phyloP scores from a whole-genome alignment of 148 eudicot species.

The Fallopia convolvulus region DNA sequence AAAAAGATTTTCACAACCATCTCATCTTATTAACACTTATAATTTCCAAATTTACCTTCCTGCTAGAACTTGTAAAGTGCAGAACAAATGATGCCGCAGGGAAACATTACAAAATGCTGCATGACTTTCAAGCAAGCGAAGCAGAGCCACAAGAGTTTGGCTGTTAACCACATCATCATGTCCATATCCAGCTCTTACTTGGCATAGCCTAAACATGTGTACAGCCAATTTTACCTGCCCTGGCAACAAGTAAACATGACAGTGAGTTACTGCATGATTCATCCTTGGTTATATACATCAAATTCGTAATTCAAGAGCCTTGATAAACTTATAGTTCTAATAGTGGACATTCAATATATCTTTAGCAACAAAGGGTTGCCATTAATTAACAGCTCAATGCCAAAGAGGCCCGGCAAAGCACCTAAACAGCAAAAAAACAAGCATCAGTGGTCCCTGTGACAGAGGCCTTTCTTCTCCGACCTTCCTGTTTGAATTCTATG shows the following conservation, averaged over 20 bases:
- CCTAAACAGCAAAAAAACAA: not conserved
- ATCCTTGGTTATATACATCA: not conserved
- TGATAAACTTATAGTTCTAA: not conserved
- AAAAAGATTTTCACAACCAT: not conserved
- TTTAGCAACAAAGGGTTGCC: not conserved
- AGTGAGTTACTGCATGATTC: not conserved
- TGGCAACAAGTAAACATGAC: conserved; percentile 10
- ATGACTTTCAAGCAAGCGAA: conserved; percentile 77
- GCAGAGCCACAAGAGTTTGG: conserved; percentile 73
- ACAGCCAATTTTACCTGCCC: conserved; percentile 86
- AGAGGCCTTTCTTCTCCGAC: not conserved
- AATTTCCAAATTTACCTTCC: conserved; percentile 48
- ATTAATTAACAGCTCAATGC: not conserved
- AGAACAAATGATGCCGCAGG: conserved; percentile 86
- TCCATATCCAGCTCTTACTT: conserved; percentile 46
- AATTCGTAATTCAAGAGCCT: not conserved
- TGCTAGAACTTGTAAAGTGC: conserved; percentile 88
- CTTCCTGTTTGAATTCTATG: not conserved
- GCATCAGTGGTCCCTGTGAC: no score
- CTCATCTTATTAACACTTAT: not conserved
- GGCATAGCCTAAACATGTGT: conserved; percentile 76
- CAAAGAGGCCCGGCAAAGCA: not conserved
- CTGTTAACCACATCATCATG: conserved; percentile 45
- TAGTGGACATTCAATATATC: not conserved
- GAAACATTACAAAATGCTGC: conserved; percentile 64